phyloP scores from a whole-genome alignment of 2,329 filamentous ascomycete genomes.

The Nemania sp. region DNA sequence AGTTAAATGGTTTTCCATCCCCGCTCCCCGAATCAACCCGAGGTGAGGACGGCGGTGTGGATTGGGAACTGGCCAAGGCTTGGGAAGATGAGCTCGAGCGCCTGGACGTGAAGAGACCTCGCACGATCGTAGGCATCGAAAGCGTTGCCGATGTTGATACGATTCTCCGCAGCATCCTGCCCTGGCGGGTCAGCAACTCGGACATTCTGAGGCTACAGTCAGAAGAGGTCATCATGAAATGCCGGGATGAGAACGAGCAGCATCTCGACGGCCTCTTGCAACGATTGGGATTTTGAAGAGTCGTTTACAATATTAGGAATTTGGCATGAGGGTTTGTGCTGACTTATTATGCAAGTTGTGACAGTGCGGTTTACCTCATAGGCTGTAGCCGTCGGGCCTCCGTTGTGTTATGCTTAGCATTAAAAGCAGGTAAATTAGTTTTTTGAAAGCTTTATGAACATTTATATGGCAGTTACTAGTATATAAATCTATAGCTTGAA shows the following conservation, averaged over 20 bases:
- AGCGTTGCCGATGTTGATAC: conserved; percentile 29
- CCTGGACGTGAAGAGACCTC: conserved; percentile 19
- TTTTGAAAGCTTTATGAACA: too few relatives aligned
- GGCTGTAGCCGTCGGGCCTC: too few relatives aligned
- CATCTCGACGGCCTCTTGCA: conserved; percentile 15
- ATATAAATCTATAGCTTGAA: too few relatives aligned
- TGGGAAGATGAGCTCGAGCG: conserved; percentile 27
- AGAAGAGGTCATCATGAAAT: conserved; percentile 17
- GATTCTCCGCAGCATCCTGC: conserved; percentile 22
- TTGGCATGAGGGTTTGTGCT: too few relatives aligned
- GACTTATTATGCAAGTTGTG: too few relatives aligned
- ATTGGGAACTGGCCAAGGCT: conserved; percentile 21
- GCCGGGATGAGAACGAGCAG: conserved; percentile 12
- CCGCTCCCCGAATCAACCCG: conserved; percentile 11
- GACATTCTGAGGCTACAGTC: conserved; percentile 22
- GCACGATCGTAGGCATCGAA: conserved; percentile 22
- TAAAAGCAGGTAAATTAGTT: too few relatives aligned
- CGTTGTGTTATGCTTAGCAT: too few relatives aligned
- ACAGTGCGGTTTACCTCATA: too few relatives aligned
- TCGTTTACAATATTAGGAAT: background rate
- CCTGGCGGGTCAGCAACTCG: conserved; percentile 25
- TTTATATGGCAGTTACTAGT: too few relatives aligned
- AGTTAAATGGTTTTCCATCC: conserved; percentile 19
- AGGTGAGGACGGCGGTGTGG: conserved; percentile 8
- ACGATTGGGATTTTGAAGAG: conserved; percentile 18